Evolutionary conservation across 192 early-diverging fungal species (phyloP), one percentile per base, ranked within the genome.

Genomic region (Backusella tuberculispora): DNA sequence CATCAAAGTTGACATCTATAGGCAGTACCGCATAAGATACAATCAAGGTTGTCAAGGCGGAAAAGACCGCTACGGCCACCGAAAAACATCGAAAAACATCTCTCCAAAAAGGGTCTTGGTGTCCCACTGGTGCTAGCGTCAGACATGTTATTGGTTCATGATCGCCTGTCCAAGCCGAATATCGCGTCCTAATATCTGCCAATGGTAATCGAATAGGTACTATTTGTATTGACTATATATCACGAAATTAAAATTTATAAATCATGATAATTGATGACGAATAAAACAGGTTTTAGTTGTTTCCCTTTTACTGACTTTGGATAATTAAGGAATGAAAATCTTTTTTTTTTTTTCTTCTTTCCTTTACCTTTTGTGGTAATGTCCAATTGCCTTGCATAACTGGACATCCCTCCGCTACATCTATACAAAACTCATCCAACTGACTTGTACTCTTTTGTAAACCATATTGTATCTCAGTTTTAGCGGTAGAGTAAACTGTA

Each of bases 101-200:
- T 47, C 76, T 43, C 76, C 71, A 77, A 15, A 71, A 21, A 6
- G 76, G 65, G 37, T 67, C 63, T 24, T 77, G 71, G 38, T 73
- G 72, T 47, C 76, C 71, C 9, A 77, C 47, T 7, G 71, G 47
- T 6, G 70, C 47, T 2, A 73, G 38, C 9, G 34, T 21, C 19
- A 68, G 63, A 15, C 76, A 78, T 14, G 47, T 43, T 29, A 53
- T 45, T 26, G 68, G 44, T 41, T 40, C 37, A 17, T 72, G n/a
- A 50, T 72, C 40, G n/a, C 34, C 71, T 17, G 50, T 24, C 50
- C 46, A 72, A n/a, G 48, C 40, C 40, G 50, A 50, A 56, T 72
- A 72, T 1, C 48, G 50, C 34, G 48, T 67, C 14, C 44, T 48
- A 34, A 78, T 73, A 47, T 78, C 72, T 1, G 50, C 77, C 46